Base-by-base conservation (phyloP, 208 protist genomes). In the Trypanosoma cruzi region DNA sequence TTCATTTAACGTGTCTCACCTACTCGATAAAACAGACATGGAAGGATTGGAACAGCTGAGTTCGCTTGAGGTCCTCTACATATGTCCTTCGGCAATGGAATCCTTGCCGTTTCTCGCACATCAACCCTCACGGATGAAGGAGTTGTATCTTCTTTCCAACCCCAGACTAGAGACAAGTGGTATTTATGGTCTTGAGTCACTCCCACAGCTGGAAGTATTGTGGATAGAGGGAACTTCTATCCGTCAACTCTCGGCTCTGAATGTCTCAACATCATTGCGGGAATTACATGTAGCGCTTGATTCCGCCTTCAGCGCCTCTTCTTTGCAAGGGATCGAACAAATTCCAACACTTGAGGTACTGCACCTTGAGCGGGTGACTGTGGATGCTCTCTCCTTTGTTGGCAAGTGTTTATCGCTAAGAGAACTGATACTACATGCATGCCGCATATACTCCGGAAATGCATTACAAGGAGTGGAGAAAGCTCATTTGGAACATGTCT, bases 231-330 rank as follows among this genome's bases (percentile, higher is more conserved):
- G 73, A 8, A 74, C 73, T 52, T 73, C 66, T 10, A 49, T 89
- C 31, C 69, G 75, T 28, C 59, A 69, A 61, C 49, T 74, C 24
- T 62, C 57, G 58, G 0, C 34, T 37, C 49, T 49, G 22, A 34
- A 34, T 44, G 49, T 32, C 11, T 66, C 31, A 13, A 75, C 53
- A 31, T 55, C 63, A 37, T 48, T 90, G 37, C 74, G 79, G 11
- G 84, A 90, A 61, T 63, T 90, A 44, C 84, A 90, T 72, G 70
- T 90, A 8, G 56, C 84, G 3, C 59, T 80, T 26, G 84, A 90
- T 48, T 44, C 42, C 7, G 32, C 75, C 20, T 81, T 90, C 50
- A 61, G 55, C 24, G 77, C 64, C 54, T 80, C 73, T 36, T 56
- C 59, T 22, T 63, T 90, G 42, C 34, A 61, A 18, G 81, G 81